Evolutionary conservation across 1,284 basidiomycete genomes (phyloP).

Genomic region (Cutaneotrichosporon sp.): DNA sequence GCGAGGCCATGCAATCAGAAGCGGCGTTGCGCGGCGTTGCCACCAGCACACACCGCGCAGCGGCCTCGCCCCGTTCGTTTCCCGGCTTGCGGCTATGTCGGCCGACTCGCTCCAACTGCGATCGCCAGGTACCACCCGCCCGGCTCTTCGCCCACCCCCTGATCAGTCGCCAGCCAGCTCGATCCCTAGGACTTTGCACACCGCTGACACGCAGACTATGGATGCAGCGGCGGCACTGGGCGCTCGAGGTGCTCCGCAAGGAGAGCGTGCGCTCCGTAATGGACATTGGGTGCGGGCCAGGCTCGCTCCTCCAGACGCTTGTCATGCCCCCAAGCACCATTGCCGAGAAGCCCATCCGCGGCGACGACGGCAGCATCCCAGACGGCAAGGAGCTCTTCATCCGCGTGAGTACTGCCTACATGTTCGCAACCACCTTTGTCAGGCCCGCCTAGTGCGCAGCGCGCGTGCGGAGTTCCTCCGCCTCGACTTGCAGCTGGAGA

Average conservation of each 20-base stretch:
- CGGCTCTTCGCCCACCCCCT: not conserved
- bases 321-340: conserved; percentile 46
- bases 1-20: too few species aligned
- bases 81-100: not conserved
- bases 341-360: conserved; percentile 42
- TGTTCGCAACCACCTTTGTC: too few species aligned
- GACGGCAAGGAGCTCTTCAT: conserved; percentile 42
- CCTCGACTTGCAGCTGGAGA: too few species aligned
- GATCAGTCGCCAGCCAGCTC: not conserved
- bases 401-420: conserved; percentile 31
- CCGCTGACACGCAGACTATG: conserved; percentile 37
- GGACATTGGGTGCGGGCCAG: conserved; percentile 53
- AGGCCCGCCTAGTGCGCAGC: not conserved
- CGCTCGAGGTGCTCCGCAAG: conserved; percentile 44
- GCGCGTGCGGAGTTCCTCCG: not conserved
- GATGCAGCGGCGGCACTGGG: conserved; percentile 53
- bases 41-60: not conserved
- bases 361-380: conserved; percentile 11
- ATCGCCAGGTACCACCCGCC: not conserved
- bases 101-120: not conserved
- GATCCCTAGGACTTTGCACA: not conserved
- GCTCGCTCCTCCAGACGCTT: conserved; percentile 48
- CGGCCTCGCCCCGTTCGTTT: not conserved
- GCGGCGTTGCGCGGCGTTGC: not conserved
- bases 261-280: conserved; percentile 49